These are phyloP conservation scores for Coffea canephora DNA, from an alignment of 257 asterid genomes.

Conservation along the genomic window DNA sequence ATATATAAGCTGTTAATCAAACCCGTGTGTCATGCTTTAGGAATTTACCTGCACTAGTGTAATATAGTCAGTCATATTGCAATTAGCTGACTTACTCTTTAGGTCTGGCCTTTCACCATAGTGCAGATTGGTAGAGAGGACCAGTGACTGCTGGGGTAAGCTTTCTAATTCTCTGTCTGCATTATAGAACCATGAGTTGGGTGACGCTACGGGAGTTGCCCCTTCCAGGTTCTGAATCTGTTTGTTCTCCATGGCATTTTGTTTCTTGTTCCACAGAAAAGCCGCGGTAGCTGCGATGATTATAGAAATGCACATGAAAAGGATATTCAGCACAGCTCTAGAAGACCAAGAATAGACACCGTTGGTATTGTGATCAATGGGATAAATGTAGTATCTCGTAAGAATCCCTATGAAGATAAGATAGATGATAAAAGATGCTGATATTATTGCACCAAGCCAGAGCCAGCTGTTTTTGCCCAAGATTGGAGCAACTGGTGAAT, in stretches of 20 bases:
- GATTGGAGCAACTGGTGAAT: conserved; percentile 52
- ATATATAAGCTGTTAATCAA: neutral
- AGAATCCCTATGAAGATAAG: conserved; percentile 47
- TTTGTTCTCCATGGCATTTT: conserved; percentile 31
- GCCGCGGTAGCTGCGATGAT: conserved; percentile 38
- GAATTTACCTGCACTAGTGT: neutral
- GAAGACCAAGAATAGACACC: conserved; percentile 36
- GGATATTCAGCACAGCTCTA: conserved; percentile 38
- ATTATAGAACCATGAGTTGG: conserved; percentile 48
- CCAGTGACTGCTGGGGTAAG: conserved; percentile 48
- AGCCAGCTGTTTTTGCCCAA: conserved; percentile 63
- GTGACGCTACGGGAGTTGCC: conserved; percentile 53
- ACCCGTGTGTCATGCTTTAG: neutral
- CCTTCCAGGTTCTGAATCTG: conserved; percentile 67
- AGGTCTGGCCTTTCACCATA: conserved; percentile 80
- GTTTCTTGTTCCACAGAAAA: conserved; percentile 57
- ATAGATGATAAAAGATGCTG: conserved; percentile 60
- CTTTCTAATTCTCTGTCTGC: conserved; percentile 78
- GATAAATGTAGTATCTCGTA: conserved; percentile 54
- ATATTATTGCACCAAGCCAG: conserved; percentile 62
- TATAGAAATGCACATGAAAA: conserved; percentile 48
- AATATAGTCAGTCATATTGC: neutral
- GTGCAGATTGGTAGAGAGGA: conserved; percentile 55
- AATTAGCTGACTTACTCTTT: conserved; percentile 46
- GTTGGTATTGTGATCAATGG: conserved; percentile 57